Base-by-base conservation (phyloP, 441 rosid species). In the Metrosideros polymorpha region DNA sequence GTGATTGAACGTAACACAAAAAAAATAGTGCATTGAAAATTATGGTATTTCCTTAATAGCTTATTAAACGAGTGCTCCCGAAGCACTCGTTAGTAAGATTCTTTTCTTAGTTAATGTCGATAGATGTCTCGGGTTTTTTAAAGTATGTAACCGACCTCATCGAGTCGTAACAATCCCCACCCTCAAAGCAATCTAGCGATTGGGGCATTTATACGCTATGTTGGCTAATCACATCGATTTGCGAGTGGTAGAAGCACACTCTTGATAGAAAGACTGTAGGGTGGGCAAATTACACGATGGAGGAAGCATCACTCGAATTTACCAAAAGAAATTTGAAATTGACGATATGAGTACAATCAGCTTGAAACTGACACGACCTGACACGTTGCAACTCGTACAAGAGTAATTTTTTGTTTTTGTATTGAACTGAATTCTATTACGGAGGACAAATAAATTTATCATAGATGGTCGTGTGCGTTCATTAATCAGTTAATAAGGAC, bases 281-380 rank as follows among this genome's bases (percentile, higher is more conserved):
- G 15, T 71, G 17, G 25, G 27, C 0, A 1, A 12, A 71, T 35
- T 24, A 6, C 8, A 39, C 2, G 0, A 22, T 6, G 22, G 2
- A 35, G 0, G 6, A 71, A 35, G 43, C 9, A 5, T 12, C 14
- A 1, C 8, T 35, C 79, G 5, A 17, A 66, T 66, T 39, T 6
- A 3, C 12, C 7, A 1, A 71, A 39, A 0, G 3, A 22, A 39
- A 39, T 35, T 71, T n/a, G 2, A 12, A 71, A 22, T 5, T 2
- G 7, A 39, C 1, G 1, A 42, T 1, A 3, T 0, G 0, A 71
- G 8, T 1, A 1, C 1, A 35, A 22, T 71, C 1, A 1, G 0
- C 12, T 35, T 71, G 5, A 35, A 71, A 71, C 8, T 3, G 1
- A 71, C 1, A 71, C 0, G 9, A 66, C 3, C 2, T 22, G 0